These are phyloP conservation scores for Penicillium sp. DNA, from an alignment of 2,329 filamentous ascomycete genomes.

Conservation along the genomic window DNA sequence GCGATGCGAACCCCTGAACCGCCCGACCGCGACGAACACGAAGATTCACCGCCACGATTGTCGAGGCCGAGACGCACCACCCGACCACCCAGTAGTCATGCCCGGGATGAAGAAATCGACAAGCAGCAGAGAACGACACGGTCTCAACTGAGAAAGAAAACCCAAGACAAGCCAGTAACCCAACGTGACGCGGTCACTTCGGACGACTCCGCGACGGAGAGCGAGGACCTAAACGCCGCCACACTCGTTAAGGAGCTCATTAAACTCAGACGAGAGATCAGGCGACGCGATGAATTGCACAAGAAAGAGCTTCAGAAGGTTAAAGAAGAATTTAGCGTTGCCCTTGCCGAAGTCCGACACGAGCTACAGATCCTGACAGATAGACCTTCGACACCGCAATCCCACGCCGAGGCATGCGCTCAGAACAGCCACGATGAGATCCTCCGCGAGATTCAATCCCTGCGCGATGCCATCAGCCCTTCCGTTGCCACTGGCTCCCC, in stretches of 20 bases:
- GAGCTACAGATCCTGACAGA: too few species aligned
- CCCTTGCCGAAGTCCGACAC: too few species aligned
- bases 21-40: conserved; percentile 22
- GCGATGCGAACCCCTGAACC: conserved; percentile 23
- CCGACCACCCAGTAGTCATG: conserved; percentile 17
- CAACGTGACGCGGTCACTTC: conserved; percentile 15
- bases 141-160: conserved; percentile 16
- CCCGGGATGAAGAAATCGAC: conserved; percentile 19
- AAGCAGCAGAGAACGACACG: conserved; percentile 16
- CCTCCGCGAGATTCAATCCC: conserved; percentile 21
- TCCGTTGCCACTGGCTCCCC: conserved; percentile 3
- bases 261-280: conserved; percentile 6
- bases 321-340: too few species aligned
- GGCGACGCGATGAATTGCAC: too few species aligned
- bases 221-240: conserved; percentile 8
- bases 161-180: conserved; percentile 8
- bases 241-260: conserved; percentile 15
- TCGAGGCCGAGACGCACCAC: conserved; percentile 20
- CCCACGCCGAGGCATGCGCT: conserved; percentile 2
- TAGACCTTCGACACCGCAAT: too few species aligned
- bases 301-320: too few species aligned
- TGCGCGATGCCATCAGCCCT: conserved; percentile 12
- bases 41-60: conserved; percentile 21
- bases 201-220: conserved; percentile 14
- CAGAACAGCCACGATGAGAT: conserved; percentile 18